A percentile compares a stretch with the other conserved stretches of the same genome.
Evolutionary conservation across 2,329 filamentous ascomycete species (phyloP).

Genomic region (Elsinoe ampelina): DNA sequence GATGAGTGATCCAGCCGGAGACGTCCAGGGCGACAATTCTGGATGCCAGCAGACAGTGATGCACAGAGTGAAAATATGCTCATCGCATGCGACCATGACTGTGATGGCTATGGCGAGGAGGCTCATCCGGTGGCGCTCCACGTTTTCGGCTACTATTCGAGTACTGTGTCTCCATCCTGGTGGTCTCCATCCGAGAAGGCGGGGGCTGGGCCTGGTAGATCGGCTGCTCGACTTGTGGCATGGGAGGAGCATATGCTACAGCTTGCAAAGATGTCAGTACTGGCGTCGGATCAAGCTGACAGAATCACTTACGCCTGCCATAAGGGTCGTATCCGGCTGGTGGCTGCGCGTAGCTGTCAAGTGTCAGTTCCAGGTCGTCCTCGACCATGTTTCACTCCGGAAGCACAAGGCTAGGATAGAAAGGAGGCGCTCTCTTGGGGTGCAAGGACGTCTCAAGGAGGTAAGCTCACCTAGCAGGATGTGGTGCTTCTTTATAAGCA

Average conservation of each 20-base stretch:
- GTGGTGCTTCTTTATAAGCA: conserved; percentile 7
- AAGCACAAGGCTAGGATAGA: conserved; percentile 11
- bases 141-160: conserved; percentile 11
- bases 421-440: neutral
- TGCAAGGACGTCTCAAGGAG: neutral
- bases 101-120: conserved; percentile 1
- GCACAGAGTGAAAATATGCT: neutral
- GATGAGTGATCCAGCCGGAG: too few relatives aligned
- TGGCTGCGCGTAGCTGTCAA: conserved; percentile 11
- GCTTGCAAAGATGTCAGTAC: neutral
- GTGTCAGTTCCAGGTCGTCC: neutral
- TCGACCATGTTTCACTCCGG: neutral
- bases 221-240: neutral
- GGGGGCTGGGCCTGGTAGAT: neutral
- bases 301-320: conserved; percentile 16
- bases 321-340: conserved; percentile 15
- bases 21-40: neutral
- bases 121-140: conserved; percentile 8
- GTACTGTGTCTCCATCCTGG: conserved; percentile 3
- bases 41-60: too few relatives aligned
- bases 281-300: neutral
- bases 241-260: neutral
- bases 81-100: conserved; percentile 6
- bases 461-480: neutral
- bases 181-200: neutral